Conservation (phyloP, 2,329 filamentous ascomycete species). For the Sphaceloma murrayae region DNA sequence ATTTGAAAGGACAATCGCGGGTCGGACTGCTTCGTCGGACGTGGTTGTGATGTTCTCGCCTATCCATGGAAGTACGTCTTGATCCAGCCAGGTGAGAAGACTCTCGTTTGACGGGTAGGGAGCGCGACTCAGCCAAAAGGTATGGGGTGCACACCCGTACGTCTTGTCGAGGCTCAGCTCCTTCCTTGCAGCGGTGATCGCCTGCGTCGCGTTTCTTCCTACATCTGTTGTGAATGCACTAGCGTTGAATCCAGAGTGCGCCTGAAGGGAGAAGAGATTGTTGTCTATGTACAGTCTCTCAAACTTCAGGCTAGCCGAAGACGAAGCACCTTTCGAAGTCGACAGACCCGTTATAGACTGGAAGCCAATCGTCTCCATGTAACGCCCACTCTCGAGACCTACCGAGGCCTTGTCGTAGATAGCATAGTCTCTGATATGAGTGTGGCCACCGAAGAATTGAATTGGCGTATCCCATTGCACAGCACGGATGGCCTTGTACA, state of each 20-base stretch:
- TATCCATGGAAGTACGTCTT: constrained; percentile 61
- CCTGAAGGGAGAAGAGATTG: constrained; percentile 73
- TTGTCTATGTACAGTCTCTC: constrained; percentile 84
- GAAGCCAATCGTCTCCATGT: constrained; percentile 93
- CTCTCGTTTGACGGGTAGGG: constrained; percentile 64
- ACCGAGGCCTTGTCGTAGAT: constrained; percentile 69
- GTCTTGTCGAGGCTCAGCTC: constrained; percentile 60
- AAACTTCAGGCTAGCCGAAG: constrained; percentile 42
- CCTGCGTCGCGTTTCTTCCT: constrained; percentile 59
- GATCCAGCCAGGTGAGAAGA: constrained; percentile 72
- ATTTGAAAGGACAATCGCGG: constrained; percentile 70
- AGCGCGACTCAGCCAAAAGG: constrained; percentile 72
- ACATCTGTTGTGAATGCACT: constrained; percentile 65
- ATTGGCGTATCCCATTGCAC: constrained; percentile 75
- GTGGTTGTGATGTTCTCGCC: constrained; percentile 34
- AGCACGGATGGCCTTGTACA: constrained; percentile 69
- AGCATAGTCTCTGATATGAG: constrained; percentile 76
- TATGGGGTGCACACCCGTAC: constrained; percentile 73
- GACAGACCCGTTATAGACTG: constrained; percentile 66
- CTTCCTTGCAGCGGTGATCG: constrained; percentile 61
- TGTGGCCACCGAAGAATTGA: constrained; percentile 84
- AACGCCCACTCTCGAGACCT: constrained; percentile 77
- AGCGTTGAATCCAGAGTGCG: constrained; percentile 66
- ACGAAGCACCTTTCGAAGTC: constrained; percentile 26
- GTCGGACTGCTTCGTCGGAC: constrained; percentile 38